These are phyloP conservation scores for Barnettozyma sp. DNA, from an alignment of 805 yeast genomes.

Conservation along the genomic window DNA sequence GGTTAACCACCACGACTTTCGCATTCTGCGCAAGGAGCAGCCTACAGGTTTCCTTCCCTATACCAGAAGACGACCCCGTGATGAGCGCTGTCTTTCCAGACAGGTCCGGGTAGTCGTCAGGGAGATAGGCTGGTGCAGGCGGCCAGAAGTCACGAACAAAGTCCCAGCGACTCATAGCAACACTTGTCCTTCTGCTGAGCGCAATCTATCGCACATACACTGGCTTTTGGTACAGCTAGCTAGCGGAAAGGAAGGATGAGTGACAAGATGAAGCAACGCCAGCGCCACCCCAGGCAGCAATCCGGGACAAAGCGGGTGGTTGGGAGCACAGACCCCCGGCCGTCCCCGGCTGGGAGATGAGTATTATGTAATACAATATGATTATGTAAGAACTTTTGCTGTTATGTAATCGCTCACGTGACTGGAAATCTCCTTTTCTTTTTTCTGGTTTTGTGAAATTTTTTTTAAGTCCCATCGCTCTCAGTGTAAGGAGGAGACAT, in stretches of 20 bases:
- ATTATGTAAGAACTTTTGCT: no score
- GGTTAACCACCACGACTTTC: constrained; percentile 31
- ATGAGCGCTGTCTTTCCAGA: constrained; percentile 22
- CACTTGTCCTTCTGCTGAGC: neutral
- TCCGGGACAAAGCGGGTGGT: no score
- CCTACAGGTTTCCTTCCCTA: constrained; percentile 29
- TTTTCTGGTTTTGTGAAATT: neutral
- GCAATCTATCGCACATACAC: no score
- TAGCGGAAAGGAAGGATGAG: no score
- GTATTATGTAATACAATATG: no score
- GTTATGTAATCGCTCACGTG: neutral
- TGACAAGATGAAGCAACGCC: no score
- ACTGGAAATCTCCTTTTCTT: neutral
- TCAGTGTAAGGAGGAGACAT: neutral
- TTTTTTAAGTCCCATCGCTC: neutral
- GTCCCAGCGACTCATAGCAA: neutral
- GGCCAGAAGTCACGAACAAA: constrained; percentile 13
- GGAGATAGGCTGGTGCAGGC: constrained; percentile 22
- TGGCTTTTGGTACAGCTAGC: no score
- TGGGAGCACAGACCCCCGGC: no score
- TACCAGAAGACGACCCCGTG: constrained; percentile 31
- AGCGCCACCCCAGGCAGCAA: no score
- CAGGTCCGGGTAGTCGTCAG: constrained; percentile 27
- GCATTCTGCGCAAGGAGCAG: constrained; percentile 29
- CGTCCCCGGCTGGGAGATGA: no score